Base-by-base conservation (phyloP, 495 filamentous ascomycete genomes). In the Corynascus novoguineensis region DNA sequence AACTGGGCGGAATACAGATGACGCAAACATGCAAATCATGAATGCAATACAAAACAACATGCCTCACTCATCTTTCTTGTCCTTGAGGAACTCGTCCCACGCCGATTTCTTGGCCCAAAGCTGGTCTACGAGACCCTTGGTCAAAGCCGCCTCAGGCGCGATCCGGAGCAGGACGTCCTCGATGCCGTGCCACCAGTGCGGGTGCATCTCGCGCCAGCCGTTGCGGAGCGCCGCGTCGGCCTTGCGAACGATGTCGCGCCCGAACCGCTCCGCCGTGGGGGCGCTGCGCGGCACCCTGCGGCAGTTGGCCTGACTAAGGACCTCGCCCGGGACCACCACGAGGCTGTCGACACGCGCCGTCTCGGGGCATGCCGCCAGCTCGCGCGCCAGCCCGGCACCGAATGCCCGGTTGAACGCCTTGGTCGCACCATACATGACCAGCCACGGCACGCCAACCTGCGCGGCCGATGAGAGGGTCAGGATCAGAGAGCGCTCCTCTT, bases 351-450 rank as follows among this genome's bases (percentile, higher is more conserved):
- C 52, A 28, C 58, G 57, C 17, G 44, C 41, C 7, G 59, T 63
- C 27, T 28, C 56, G 28, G 58, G 60, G 38, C 52, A 45, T 29
- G 52, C 42, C n/a, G 49, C 52, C 35, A 70, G 60, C 48, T 70
- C 68, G 17, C 62, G 44, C 34, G 57, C 50, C 15, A 69, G 53
- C 1, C 55, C 62, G 6, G 32, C 48, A 19, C 46, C 60, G n/a
- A 65, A 62, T 53, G 61, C 50, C 28, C 53, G 64, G 57, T 64
- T 51, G 44, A 69, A 72, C 21, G 55, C 68, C 59, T 68, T 69
- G 40, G 61, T 61, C 17, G 57, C 63, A 17, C 55, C 52, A 57
- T 73, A 71, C 45, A 62, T 58, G 3, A 60, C 55, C 8, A 72
- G 42, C 49, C 62, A 66, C 15, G 71, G 68, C n/a, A 62, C 41